Conservation (phyloP, 2,329 filamentous ascomycete species). For the Talaromyces pinophilus region DNA sequence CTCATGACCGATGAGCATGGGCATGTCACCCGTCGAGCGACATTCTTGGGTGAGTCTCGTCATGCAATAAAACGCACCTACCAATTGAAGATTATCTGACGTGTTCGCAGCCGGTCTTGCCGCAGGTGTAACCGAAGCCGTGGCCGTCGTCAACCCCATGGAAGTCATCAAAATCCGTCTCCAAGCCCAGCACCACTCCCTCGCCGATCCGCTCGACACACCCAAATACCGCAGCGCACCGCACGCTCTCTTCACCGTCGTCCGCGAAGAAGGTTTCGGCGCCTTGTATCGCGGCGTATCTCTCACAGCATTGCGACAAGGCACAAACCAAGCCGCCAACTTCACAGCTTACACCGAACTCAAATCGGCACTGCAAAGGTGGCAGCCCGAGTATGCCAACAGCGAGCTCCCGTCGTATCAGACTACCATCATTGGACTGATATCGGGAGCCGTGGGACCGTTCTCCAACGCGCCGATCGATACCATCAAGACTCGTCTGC, state of each 20-base stretch:
- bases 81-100: too few species aligned
- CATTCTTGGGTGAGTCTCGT: constrained; percentile 62
- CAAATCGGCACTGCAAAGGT: constrained; percentile 72
- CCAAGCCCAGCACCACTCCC: constrained; percentile 95
- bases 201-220: constrained; percentile 93
- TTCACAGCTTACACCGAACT: constrained; percentile 97
- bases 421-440: constrained; percentile 85
- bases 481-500: constrained; percentile 95
- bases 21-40: constrained; percentile 67
- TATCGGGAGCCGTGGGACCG: constrained; percentile 92
- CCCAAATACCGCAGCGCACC: constrained; percentile 98
- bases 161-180: constrained; percentile 98
- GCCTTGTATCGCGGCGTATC: constrained; percentile 92
- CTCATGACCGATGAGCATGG: constrained; percentile 71
- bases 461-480: constrained; percentile 97
- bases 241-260: constrained; percentile 77
- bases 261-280: constrained; percentile 84
- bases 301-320: constrained; percentile 89
- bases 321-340: constrained; percentile 96
- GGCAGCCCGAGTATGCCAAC: constrained; percentile 68
- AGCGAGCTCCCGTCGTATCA: constrained; percentile 78
- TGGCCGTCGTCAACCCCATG: constrained; percentile 96
- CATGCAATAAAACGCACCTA: too few species aligned
- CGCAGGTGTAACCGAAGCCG: constrained; percentile 93
- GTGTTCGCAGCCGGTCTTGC: constrained; percentile 70